phyloP scores from a whole-genome alignment of 495 filamentous ascomycete species.

The Echria macrotheca region DNA sequence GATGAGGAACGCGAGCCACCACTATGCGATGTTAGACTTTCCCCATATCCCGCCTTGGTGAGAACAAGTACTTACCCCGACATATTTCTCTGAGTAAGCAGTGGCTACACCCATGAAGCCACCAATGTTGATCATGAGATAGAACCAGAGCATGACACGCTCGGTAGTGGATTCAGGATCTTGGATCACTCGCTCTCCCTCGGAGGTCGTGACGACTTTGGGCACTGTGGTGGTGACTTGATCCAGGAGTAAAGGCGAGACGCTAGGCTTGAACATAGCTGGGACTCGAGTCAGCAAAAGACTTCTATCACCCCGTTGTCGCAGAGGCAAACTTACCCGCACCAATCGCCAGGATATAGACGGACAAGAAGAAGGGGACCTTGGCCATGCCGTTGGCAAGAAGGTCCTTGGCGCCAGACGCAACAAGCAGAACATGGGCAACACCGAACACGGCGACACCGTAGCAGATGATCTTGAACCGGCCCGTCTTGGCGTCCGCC shows the following conservation, averaged over 20 bases:
- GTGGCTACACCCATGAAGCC: conserved; percentile 53
- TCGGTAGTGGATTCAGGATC: conserved; percentile 57
- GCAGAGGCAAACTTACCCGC: conserved; percentile 58
- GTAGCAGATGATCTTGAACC: conserved; percentile 57
- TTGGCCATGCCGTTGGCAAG: conserved; percentile 52
- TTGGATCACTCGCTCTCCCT: conserved; percentile 52
- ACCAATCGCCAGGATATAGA: conserved; percentile 56
- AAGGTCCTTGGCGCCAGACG: conserved; percentile 54
- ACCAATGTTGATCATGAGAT: conserved; percentile 62
- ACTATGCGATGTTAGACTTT: conserved; percentile 24
- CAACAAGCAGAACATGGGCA: conserved; percentile 59
- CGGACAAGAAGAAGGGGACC: conserved; percentile 52
- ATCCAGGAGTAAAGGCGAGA: conserved; percentile 56
- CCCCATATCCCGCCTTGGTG: background rate
- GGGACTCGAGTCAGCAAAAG: background rate
- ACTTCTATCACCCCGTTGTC: background rate
- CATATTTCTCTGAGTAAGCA: conserved; percentile 44
- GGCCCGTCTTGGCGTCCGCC: conserved; percentile 53
- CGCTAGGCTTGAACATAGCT: conserved; percentile 61
- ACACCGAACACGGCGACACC: conserved; percentile 60
- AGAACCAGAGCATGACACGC: conserved; percentile 60
- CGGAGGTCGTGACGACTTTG: conserved; percentile 37
- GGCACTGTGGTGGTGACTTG: conserved; percentile 48
- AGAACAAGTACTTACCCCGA: conserved; percentile 35
- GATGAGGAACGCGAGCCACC: conserved; percentile 69